Conservation (phyloP, 2,329 filamentous ascomycete genomes). For the Lachnellula subtilissima region DNA sequence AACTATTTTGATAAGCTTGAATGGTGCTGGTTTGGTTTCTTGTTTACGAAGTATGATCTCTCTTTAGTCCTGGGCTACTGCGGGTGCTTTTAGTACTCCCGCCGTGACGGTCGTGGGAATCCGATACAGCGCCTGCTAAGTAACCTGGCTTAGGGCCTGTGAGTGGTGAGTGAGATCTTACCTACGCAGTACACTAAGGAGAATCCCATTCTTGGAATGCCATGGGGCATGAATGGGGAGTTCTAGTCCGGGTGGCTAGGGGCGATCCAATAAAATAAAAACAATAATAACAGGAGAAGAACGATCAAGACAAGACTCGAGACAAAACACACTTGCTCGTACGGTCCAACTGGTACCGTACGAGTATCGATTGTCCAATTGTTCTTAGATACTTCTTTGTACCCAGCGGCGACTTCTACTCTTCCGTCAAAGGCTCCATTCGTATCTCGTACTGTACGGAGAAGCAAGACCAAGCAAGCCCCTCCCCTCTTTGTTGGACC, state of each 20-base stretch:
- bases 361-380: no score
- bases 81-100: conserved; percentile 19
- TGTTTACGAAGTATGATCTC: not conserved
- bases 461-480: not conserved
- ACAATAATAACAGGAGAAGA: not conserved
- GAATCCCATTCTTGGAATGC: conserved; percentile 13
- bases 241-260: conserved; percentile 1
- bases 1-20: not conserved
- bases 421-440: not conserved
- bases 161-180: conserved; percentile 11
- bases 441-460: not conserved
- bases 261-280: conserved; percentile 1
- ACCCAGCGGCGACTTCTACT: not conserved
- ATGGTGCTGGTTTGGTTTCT: not conserved
- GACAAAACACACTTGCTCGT: not conserved
- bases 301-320: not conserved
- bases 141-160: not conserved
- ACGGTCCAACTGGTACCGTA: not conserved
- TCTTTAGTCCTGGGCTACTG: conserved; percentile 9
- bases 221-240: conserved; percentile 4
- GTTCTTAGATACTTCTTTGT: not conserved
- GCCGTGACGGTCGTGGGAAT: conserved; percentile 17
- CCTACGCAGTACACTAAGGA: not conserved
- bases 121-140: conserved; percentile 6
- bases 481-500: not conserved